Evolutionary conservation across 192 early-diverging fungal genomes (phyloP), one percentile per base, ranked within the genome.

Genomic region (Coemansia sp.): DNA sequence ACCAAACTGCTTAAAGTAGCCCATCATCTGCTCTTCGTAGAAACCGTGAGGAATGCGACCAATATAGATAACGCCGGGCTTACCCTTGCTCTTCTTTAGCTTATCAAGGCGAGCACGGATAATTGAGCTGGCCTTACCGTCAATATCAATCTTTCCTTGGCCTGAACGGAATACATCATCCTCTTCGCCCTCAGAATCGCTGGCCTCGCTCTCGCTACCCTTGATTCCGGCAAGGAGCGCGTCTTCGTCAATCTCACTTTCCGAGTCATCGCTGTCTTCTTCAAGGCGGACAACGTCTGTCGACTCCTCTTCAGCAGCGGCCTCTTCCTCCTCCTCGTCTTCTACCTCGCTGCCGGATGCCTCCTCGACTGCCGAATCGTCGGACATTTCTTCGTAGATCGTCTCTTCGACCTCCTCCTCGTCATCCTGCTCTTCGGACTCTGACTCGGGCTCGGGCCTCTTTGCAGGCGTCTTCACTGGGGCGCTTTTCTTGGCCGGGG

Each of bases 1-100:
- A 46, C 97, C 97, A 81, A 99, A 99, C 74, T 99, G 97, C 36
- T 85, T 76, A 85, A 99, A 99, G 79, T 99, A 99, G 7, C 78
- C 80, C 60, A 79, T 65, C 94, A 99, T 97, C 74, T 96, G 89
- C 33, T 91, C 80, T 77, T 99, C 97, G 81, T 96, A 95, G 81
- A 99, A 99, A 18, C 95, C 95, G 65, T 97, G 94, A 6, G 97
- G 97, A 61, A 99, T 92, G 46, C 93, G 91, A 58, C 94, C 93
- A 62, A 99, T 76, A 78, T 95, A 98, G 16, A 97, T 76, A 11
- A 94, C 92, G 43, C 95, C 95, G 24, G 72, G 66, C 46, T 64
- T 68, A 3, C 33, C 57, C 27, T 40, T 46, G 31, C 62, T 69
- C 20, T 64, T 69, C 24, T 46, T 62, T 3, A 68, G 40, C 44